A percentile compares a stretch with the other conserved stretches of the same genome.
Evolutionary conservation across 2,329 filamentous ascomycete species (phyloP).

Genomic region (Alternaria gaisen): DNA sequence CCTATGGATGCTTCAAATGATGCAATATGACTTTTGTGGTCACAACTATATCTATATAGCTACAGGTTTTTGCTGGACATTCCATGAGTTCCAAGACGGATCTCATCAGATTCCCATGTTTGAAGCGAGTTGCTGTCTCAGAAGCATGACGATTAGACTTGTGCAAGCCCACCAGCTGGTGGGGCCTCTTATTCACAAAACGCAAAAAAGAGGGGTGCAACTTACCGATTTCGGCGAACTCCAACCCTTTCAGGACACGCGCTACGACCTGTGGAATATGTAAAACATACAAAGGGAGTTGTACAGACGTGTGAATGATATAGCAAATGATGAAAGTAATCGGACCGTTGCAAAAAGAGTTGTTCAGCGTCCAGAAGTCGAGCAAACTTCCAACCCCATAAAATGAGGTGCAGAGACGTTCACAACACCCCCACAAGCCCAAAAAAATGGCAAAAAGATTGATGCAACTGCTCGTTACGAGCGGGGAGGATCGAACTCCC

Average conservation of each 20-base stretch:
- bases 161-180: slow-evolving; percentile 4
- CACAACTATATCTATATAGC: not conserved
- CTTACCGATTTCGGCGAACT: not conserved
- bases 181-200: slow-evolving; percentile 8
- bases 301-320: not conserved
- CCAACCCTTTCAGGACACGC: not conserved
- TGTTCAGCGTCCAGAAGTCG: not conserved
- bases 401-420: not conserved
- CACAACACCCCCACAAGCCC: not conserved
- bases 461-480: slow-evolving; percentile 32
- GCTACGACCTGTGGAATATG: not conserved
- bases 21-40: slow-evolving; percentile 1
- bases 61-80: too few species aligned
- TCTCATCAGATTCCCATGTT: not conserved
- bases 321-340: not conserved
- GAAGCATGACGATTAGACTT: slow-evolving; percentile 18
- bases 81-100: too few species aligned
- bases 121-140: not conserved
- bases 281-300: not conserved
- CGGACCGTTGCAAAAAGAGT: not conserved
- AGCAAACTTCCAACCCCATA: not conserved
- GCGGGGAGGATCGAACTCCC: slow-evolving; percentile 49
- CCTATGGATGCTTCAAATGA: slow-evolving; percentile 15
- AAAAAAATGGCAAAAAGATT: slow-evolving; percentile 28
- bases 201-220: slow-evolving; percentile 7